phyloP scores from a whole-genome alignment of 2,329 filamentous ascomycete genomes.

The Fusarium sp. region DNA sequence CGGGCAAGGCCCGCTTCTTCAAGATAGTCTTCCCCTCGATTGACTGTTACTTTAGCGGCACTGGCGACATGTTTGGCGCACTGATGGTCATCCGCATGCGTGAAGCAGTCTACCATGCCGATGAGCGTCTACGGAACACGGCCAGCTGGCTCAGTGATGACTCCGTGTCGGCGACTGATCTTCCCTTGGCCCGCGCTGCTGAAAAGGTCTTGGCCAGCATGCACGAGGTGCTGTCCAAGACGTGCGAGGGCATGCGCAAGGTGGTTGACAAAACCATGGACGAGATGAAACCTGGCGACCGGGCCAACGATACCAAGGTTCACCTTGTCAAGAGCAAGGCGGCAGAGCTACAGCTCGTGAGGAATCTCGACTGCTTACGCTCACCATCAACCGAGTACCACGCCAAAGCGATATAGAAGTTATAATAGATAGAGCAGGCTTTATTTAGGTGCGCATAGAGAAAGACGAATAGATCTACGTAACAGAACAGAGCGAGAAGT shows the following conservation, averaged over 20 bases:
- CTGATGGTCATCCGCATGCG: slow-evolving; percentile 90
- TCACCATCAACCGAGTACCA: slow-evolving; percentile 76
- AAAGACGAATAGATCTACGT: slow-evolving; percentile 38
- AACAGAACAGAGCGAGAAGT: slow-evolving; percentile 17
- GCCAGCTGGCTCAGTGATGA: slow-evolving; percentile 85
- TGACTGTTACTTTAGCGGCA: slow-evolving; percentile 95
- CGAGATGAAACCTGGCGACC: slow-evolving; percentile 61
- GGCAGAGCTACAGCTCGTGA: slow-evolving; percentile 88
- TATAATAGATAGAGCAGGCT: neutral
- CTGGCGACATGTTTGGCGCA: slow-evolving; percentile 98
- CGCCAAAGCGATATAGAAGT: slow-evolving; percentile 65
- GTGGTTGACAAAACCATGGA: slow-evolving; percentile 63
- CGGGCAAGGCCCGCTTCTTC: slow-evolving; percentile 84
- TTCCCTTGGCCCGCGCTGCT: slow-evolving; percentile 87
- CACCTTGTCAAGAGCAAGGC: slow-evolving; percentile 84
- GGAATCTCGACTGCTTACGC: slow-evolving; percentile 79
- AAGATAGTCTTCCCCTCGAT: slow-evolving; percentile 88
- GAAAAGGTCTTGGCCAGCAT: slow-evolving; percentile 94
- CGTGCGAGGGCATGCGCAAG: slow-evolving; percentile 74
- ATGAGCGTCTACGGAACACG: slow-evolving; percentile 63
- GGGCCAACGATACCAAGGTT: slow-evolving; percentile 68
- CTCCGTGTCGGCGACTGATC: slow-evolving; percentile 74
- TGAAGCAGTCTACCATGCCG: slow-evolving; percentile 75
- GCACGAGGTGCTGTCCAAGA: slow-evolving; percentile 84
- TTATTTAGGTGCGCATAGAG: slow-evolving; percentile 11